Evolutionary conservation across 2,329 filamentous ascomycete genomes (phyloP), one percentile per base, ranked within the genome.

Genomic region (Cryphonectria carpinicola): DNA sequence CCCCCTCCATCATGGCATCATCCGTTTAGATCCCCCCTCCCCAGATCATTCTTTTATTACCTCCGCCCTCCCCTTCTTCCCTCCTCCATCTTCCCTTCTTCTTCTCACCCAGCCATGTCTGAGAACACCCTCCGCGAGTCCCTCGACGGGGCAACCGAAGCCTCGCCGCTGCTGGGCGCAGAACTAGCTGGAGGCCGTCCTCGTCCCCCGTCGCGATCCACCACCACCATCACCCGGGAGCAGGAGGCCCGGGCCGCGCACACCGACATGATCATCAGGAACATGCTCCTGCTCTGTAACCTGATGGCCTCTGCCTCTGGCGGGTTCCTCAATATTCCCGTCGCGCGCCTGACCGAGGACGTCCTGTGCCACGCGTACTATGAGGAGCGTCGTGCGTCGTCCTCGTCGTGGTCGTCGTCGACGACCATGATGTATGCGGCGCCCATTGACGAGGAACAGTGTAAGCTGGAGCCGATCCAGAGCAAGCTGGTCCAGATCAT

Each of bases 361-460:
- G 39, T 66, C n/a, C 35, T 70, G 14, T 70, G 68, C 25, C 68
- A 46, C n/a, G 35, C 66, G n/a, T 70, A 70, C 64, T 70, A 70
- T 43, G 41, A 32, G n/a, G 41, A 19, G 35, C 49, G 35, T 66
- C 28, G 54, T 13, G 11, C 41, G 41, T 13, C 41, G 43, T 19
- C 43, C 4, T 19, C 43, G 43, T 49, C 6, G 17, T 22, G 10
- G 39, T 41, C 39, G 39, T 41, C 39, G 39, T 41, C 39, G 39
- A 11, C 19, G 43, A 17, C 43, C 4, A 8, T 8, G 43, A 7
- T 4, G 46, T 22, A 56, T 22, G 41, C 39, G 14, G 41, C 39
- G 14, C 67, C 67, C n/a, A 67, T 72, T 8, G 70, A 72, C 41
- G 67, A 72, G 67, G n/a, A 13, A n/a, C 35, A 67, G 41, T 72